Evolutionary conservation across 768 basidiomycete genomes (phyloP).

Genomic region (Obba rivulosa): DNA sequence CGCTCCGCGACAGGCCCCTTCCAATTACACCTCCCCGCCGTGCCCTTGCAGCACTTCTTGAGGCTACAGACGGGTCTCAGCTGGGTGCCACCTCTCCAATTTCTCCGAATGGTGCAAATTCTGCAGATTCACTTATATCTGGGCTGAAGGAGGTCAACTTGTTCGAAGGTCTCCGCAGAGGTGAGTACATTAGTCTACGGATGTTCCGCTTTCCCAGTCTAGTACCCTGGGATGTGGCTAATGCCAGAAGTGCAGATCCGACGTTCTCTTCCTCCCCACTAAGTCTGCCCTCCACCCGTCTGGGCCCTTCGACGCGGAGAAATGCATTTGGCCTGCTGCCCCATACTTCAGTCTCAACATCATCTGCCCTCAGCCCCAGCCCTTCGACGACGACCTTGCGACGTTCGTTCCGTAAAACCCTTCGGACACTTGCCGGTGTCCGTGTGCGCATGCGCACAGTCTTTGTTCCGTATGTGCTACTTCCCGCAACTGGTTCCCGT

Average conservation of each 20-base stretch:
- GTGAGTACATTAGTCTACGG: slow-evolving; percentile 28
- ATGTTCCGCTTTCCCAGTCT: neutral
- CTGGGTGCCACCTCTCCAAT: slow-evolving; percentile 26
- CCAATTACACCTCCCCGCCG: slow-evolving; percentile 35
- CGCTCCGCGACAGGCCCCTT: slow-evolving; percentile 75
- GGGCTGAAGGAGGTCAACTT: slow-evolving; percentile 66
- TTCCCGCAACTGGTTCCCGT: slow-evolving; percentile 38
- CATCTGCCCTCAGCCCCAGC: neutral
- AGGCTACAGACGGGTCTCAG: slow-evolving; percentile 24
- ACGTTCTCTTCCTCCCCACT: slow-evolving; percentile 36
- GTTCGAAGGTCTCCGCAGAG: slow-evolving; percentile 60
- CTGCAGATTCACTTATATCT: slow-evolving; percentile 32
- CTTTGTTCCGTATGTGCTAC: slow-evolving; percentile 79
- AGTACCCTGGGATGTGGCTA: neutral
- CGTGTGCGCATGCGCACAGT: slow-evolving; percentile 92
- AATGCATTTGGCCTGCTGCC: slow-evolving; percentile 58
- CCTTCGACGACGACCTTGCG: slow-evolving; percentile 62
- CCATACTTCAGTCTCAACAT: slow-evolving; percentile 35
- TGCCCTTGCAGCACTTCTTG: slow-evolving; percentile 28
- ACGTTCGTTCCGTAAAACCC: slow-evolving; percentile 79
- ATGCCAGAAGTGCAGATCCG: slow-evolving; percentile 31
- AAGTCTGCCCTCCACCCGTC: slow-evolving; percentile 61
- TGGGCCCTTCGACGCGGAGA: slow-evolving; percentile 63
- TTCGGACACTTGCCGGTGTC: slow-evolving; percentile 78
- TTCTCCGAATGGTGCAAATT: slow-evolving; percentile 13